Conservation (phyloP, 768 basidiomycete species). For the Clitopilus hobsonii region DNA sequence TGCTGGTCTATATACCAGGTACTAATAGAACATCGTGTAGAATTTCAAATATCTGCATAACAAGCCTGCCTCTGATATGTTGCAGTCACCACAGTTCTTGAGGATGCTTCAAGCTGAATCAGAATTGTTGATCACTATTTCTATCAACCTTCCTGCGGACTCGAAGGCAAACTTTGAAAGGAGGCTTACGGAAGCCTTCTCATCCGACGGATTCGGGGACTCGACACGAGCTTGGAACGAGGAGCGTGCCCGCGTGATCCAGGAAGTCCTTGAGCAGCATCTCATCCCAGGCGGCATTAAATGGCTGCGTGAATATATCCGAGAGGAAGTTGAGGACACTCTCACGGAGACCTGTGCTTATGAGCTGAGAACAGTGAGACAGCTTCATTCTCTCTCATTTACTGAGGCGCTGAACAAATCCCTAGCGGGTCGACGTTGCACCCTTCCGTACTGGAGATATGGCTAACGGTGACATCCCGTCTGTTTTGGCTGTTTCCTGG, state of each 20-base stretch:
- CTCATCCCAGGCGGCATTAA: constrained; percentile 83
- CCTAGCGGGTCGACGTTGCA: constrained; percentile 82
- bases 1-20: background rate
- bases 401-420: constrained; percentile 9
- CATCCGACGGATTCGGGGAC: constrained; percentile 81
- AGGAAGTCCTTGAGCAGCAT: constrained; percentile 73
- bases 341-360: constrained; percentile 66
- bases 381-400: constrained; percentile 1
- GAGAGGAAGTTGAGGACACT: constrained; percentile 87
- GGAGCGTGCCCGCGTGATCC: constrained; percentile 72
- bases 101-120: constrained; percentile 88
- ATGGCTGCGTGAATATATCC: constrained; percentile 85
- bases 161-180: constrained; percentile 67
- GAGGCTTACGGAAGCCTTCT: constrained; percentile 74
- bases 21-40: constrained; percentile 39
- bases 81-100: constrained; percentile 75
- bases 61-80: constrained; percentile 70
- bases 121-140: constrained; percentile 80
- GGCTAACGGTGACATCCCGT: constrained; percentile 65
- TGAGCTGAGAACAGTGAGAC: constrained; percentile 63
- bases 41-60: constrained; percentile 91
- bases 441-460: constrained; percentile 63
- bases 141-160: constrained; percentile 61
- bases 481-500: constrained; percentile 89
- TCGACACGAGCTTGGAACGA: constrained; percentile 90